Base-by-base conservation (phyloP, 1,284 basidiomycete species). In the Neonothopanus nambi region DNA sequence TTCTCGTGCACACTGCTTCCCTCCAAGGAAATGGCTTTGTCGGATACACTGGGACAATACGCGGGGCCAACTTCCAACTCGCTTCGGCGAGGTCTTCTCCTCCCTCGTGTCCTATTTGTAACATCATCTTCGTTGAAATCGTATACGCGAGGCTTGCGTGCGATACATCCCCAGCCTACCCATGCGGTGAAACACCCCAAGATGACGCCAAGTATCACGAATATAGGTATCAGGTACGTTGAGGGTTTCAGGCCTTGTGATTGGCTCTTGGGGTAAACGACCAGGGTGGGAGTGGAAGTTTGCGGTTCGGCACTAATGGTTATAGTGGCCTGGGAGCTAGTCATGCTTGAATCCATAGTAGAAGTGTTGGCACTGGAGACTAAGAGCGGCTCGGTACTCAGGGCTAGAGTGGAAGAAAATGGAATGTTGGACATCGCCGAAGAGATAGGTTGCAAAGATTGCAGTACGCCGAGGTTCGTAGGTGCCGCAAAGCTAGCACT, bases 221-320 rank as follows among this genome's bases (percentile, higher is more conserved):
- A 65, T 3, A 69, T 61, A 2, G 70, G 68, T 3, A 67, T 57
- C n/a, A 73, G 59, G 47, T 68, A 68, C 11, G 64, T 57, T 12
- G 67, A 43, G 13, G 52, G 18, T 62, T 64, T 55, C 30, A 41
- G 23, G 36, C 52, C 21, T 45, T 45, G 15, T 42, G 55, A 41
- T 51, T 57, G 28, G 47, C 18, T 17, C 26, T 52, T 45, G n/a
- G 57, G 48, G 26, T 54, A 54, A 33, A 52, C 20, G 24, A 47
- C 21, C 50, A 55, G 41, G 49, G 57, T 42, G 18, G 54, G 48
- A 41, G 46, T 41, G 15, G 36, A 13, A 7, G 47, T 21, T 12
- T 35, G 46, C 20, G 47, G 51, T n/a, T 26, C 41, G 37, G 55
- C 43, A 26, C 47, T 55, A 15, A 53, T 55, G 17, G 41, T 50